Percentiles rank a stretch among this genome's conserved stretches.
phyloP scores from a whole-genome alignment of 2,329 filamentous ascomycete genomes.

The Aspergillus nomiae region DNA sequence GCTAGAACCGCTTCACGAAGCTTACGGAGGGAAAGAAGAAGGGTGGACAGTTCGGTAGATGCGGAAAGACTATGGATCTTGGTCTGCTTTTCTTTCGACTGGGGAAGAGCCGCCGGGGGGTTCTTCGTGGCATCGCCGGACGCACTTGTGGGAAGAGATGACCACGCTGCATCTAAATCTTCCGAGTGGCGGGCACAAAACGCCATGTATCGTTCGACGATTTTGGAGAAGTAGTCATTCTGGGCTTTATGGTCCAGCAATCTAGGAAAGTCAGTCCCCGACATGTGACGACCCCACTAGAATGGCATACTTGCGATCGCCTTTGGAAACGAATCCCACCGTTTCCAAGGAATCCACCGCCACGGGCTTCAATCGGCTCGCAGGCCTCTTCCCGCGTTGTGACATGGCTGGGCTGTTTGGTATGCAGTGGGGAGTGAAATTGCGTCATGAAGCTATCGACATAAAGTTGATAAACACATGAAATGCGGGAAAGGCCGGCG shows the following conservation, averaged over 20 bases:
- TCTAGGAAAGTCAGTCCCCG: conserved; percentile 44
- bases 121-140: conserved; percentile 43
- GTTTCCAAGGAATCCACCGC: conserved; percentile 73
- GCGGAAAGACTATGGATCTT: conserved; percentile 37
- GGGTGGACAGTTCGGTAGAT: conserved; percentile 67
- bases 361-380: conserved; percentile 66
- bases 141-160: conserved; percentile 56
- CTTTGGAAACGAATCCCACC: conserved; percentile 87
- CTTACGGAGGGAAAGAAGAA: conserved; percentile 85
- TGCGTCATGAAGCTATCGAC: background rate
- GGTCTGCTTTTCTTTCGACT: conserved; percentile 22
- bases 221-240: conserved; percentile 82
- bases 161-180: conserved; percentile 74
- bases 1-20: conserved; percentile 85
- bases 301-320: conserved; percentile 71
- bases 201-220: conserved; percentile 84
- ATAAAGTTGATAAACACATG: background rate
- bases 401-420: conserved; percentile 17
- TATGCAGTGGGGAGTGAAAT: background rate
- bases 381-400: conserved; percentile 21
- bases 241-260: conserved; percentile 75
- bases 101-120: conserved; percentile 34
- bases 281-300: background rate
- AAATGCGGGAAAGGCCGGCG: background rate
- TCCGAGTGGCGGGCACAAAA: conserved; percentile 79